Evolutionary conservation across 371 early-diverging fungal species (phyloP).

Genomic region (Blakeslea trispora): DNA sequence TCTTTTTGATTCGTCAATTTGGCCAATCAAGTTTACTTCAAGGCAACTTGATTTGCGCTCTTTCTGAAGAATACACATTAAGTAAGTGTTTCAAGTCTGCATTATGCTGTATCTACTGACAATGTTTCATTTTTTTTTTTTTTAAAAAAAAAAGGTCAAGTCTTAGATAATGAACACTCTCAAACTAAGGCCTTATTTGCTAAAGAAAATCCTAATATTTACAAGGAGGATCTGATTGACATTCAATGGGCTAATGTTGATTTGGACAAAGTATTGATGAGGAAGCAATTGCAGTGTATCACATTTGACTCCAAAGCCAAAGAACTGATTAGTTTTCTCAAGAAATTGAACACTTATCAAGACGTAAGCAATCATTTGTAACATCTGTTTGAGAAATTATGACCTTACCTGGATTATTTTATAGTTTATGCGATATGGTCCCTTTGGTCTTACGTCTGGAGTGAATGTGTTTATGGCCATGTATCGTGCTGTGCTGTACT

Average conservation of each 20-base stretch:
- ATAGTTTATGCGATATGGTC: slow-evolving; percentile 45
- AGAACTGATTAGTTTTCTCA: background rate
- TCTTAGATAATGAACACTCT: slow-evolving; percentile 33
- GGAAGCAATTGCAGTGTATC: background rate
- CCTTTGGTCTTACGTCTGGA: slow-evolving; percentile 43
- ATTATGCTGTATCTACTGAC: too few species aligned
- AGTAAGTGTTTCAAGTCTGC: too few species aligned
- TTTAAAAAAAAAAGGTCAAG: slow-evolving; percentile 18
- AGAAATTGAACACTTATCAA: background rate
- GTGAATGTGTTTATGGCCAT: slow-evolving; percentile 34
- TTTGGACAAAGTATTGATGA: slow-evolving; percentile 13
- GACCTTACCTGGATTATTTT: background rate
- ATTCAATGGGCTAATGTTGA: slow-evolving; percentile 47
- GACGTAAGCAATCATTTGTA: too few species aligned
- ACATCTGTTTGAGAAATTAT: too few species aligned
- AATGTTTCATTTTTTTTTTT: too few species aligned
- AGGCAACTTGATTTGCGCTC: slow-evolving; percentile 19
- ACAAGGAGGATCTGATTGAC: slow-evolving; percentile 56
- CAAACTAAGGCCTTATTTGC: slow-evolving; percentile 45
- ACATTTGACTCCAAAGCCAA: background rate
- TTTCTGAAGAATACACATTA: slow-evolving; percentile 23
- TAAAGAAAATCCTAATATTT: slow-evolving; percentile 58
- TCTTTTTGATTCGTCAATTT: slow-evolving; percentile 34
- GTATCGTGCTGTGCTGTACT: slow-evolving; percentile 26
- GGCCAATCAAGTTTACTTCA: slow-evolving; percentile 21